Base-by-base conservation (phyloP, 1,284 basidiomycete species). In the Cryptococcus sp. region DNA sequence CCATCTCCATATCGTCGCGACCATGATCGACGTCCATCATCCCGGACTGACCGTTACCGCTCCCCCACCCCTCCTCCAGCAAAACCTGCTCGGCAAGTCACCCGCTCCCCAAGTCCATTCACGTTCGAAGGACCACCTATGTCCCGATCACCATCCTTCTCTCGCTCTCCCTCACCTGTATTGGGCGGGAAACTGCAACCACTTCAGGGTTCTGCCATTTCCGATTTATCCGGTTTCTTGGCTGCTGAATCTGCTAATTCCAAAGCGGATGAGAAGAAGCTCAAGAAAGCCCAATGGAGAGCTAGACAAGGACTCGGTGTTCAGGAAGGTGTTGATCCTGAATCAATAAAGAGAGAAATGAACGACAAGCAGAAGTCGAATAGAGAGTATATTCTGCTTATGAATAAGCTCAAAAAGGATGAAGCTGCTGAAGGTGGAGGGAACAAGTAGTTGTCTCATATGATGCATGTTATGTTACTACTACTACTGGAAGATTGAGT, bases 181-280 rank as follows among this genome's bases (percentile, higher is more conserved):
- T 57, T 64, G 5, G 54, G 58, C 4, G 61, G 61, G 0, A 67
- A 62, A 21, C 61, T 74, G 0, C 58, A 64, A 56, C 83, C 85
- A 16, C 81, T 93, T 9, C 79, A 78, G 25, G 85, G 87, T 14
- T 90, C 87, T 19, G 80, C 83, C 5, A 63, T 92, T 34, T 85
- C 87, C 13, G 90, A 87, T 13, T 85, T 92, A 69, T 82, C 83
- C 44, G 86, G 88, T 28, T 80, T 92, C 52, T 76, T 94, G 40
- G 85, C 82, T 4, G 82, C 85, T 73, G 87, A 90, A 56, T 77
- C 82, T 24, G 84, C 82, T 14, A 82, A 79, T 3, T 81, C 81
- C 51, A 81, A 82, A 52, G 78, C 77, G 7, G 81, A 83, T 53
- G 86, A 86, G 62, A 79, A 83, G 61, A 80, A 78, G 57, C 82